These are phyloP conservation scores for Forsythia suspensa DNA, from an alignment of 257 asterid genomes.

Conservation along the genomic window DNA sequence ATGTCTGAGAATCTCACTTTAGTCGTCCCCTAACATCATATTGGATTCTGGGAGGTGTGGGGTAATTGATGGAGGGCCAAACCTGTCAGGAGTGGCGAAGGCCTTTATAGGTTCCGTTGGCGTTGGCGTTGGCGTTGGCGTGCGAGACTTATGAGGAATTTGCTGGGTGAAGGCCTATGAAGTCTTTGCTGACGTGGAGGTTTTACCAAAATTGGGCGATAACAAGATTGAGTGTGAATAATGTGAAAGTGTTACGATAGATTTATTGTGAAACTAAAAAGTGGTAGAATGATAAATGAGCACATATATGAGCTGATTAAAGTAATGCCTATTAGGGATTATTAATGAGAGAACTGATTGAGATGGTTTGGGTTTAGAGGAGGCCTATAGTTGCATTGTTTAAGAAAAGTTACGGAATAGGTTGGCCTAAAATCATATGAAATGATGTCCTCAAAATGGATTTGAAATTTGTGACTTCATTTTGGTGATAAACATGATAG, in stretches of 20 bases:
- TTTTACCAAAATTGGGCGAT: too few relatives aligned
- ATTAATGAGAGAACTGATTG: neutral
- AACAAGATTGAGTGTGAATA: neutral
- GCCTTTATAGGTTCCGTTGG: too few relatives aligned
- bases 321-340: neutral
- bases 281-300: neutral
- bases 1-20: too few relatives aligned
- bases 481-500: neutral
- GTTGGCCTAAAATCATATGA: neutral
- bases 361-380: neutral
- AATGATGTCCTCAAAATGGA: neutral
- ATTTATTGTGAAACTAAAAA: neutral
- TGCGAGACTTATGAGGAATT: too few relatives aligned
- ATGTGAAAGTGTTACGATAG: neutral
- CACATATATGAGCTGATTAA: neutral
- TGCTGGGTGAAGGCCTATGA: too few relatives aligned
- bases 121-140: too few relatives aligned
- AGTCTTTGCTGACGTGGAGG: too few relatives aligned
- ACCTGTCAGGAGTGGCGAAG: too few relatives aligned
- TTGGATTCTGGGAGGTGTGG: too few relatives aligned
- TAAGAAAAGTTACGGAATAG: neutral
- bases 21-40: too few relatives aligned
- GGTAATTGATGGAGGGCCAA: too few relatives aligned
- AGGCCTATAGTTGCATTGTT: neutral
- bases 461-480: neutral